phyloP scores from a whole-genome alignment of 2,329 filamentous ascomycete species.

The Penicillium italicum region DNA sequence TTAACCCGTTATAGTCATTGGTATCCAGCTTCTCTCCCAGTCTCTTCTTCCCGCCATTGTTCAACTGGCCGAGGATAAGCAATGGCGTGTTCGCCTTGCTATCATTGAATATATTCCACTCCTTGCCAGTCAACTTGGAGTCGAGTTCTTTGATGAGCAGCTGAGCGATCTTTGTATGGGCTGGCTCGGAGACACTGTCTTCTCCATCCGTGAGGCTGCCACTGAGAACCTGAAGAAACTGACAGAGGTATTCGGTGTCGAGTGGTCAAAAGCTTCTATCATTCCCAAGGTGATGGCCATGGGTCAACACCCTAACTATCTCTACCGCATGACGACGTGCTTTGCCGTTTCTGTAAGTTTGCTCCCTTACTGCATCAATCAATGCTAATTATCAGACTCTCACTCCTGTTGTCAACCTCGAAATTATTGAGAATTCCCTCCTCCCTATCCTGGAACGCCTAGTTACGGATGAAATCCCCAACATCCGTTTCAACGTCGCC shows the following conservation, averaged over 20 bases:
- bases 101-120: conserved; percentile 99
- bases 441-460: conserved; percentile 95
- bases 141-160: conserved; percentile 98
- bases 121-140: conserved; percentile 89
- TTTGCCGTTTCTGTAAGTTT: conserved; percentile 90
- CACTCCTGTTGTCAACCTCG: conserved; percentile 84
- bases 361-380: conserved; percentile 7
- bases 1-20: conserved; percentile 65
- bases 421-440: conserved; percentile 88
- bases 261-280: conserved; percentile 95
- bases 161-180: conserved; percentile 94
- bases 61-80: conserved; percentile 96
- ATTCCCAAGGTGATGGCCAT: conserved; percentile 98
- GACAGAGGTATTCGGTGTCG: conserved; percentile 95
- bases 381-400: conserved; percentile 65
- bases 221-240: conserved; percentile 98
- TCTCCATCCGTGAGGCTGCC: conserved; percentile 95
- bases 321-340: conserved; percentile 99
- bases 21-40: conserved; percentile 93
- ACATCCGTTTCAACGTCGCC: conserved; percentile 98
- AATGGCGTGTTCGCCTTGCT: conserved; percentile 94
- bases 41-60: conserved; percentile 96
- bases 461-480: conserved; percentile 90
- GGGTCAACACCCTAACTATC: conserved; percentile 97
- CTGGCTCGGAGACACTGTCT: conserved; percentile 97